A percentile compares a stretch with the other conserved stretches of the same genome.
These are phyloP conservation scores for Penicillium oxalicum DNA, from an alignment of 2,329 filamentous ascomycete genomes.

Conservation along the genomic window DNA sequence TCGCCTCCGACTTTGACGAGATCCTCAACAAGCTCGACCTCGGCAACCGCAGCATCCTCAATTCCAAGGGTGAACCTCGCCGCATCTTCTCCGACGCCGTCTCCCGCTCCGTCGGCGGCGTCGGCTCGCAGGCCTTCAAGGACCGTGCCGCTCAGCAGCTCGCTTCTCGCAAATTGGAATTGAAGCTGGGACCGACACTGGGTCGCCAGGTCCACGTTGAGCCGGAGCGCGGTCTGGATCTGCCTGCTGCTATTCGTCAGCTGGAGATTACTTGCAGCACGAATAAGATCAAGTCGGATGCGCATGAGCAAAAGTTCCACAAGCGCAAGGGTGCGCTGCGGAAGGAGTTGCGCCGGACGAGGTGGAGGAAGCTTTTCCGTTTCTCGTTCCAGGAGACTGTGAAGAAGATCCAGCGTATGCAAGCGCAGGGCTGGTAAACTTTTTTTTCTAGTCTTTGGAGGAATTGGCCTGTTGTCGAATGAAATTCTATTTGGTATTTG, in stretches of 20 bases:
- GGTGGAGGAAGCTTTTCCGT: constrained; percentile 43
- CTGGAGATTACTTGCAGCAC: constrained; percentile 21
- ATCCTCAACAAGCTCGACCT: constrained; percentile 32
- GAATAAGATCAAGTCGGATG: constrained; percentile 32
- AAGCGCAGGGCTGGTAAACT: constrained; percentile 42
- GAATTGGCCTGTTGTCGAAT: neutral
- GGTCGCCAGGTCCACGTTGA: constrained; percentile 33
- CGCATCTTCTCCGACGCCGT: constrained; percentile 14
- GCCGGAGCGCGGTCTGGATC: constrained; percentile 29
- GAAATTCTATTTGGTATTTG: too few species aligned
- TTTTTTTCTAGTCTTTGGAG: neutral
- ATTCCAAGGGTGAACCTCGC: neutral
- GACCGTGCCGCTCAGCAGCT: constrained; percentile 11
- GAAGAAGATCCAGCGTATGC: constrained; percentile 39
- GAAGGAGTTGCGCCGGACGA: constrained; percentile 34
- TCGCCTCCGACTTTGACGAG: constrained; percentile 25
- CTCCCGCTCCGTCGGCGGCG: constrained; percentile 19
- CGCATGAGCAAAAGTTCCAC: constrained; percentile 36
- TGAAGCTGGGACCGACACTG: constrained; percentile 35
- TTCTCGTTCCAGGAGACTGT: constrained; percentile 41
- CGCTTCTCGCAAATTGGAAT: constrained; percentile 23
- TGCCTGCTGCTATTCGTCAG: constrained; percentile 24
- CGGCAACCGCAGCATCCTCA: constrained; percentile 9
- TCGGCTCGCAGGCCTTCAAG: constrained; percentile 4
- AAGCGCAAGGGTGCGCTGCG: constrained; percentile 37